phyloP scores from a whole-genome alignment of 495 filamentous ascomycete genomes.

The Durotheca rogersii region DNA sequence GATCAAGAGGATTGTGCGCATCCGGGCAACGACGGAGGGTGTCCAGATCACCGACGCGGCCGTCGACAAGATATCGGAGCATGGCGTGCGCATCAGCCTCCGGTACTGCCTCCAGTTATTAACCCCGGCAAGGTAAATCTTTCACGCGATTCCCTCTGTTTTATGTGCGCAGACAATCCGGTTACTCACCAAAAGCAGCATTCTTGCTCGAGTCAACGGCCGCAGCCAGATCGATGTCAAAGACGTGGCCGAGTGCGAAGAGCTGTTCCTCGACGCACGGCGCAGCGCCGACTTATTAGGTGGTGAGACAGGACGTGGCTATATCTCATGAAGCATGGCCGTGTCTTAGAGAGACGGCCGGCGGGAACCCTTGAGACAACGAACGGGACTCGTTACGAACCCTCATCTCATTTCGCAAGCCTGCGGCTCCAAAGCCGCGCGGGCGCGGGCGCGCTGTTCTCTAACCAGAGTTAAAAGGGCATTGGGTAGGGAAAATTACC shows the following conservation, averaged over 20 bases:
- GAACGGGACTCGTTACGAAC: constrained; percentile 38
- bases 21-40: constrained; percentile 78
- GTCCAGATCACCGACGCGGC: constrained; percentile 78
- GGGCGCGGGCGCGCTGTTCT: no score
- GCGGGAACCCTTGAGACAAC: constrained; percentile 17
- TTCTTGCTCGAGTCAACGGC: constrained; percentile 63
- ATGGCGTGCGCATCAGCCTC: constrained; percentile 83
- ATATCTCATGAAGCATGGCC: constrained; percentile 53
- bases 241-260: constrained; percentile 86
- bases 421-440: constrained; percentile 22
- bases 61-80: constrained; percentile 77
- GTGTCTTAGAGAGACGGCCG: constrained; percentile 13
- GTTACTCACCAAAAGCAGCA: constrained; percentile 39
- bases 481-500: constrained; percentile 35
- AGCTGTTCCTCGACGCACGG: constrained; percentile 85
- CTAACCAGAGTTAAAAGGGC: constrained; percentile 33
- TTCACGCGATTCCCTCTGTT: not conserved
- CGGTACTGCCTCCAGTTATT: constrained; percentile 91
- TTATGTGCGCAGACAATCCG: not conserved
- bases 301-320: constrained; percentile 61
- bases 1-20: constrained; percentile 82
- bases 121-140: constrained; percentile 68
- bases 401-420: constrained; percentile 37
- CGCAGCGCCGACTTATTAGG: constrained; percentile 73
- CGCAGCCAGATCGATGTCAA: constrained; percentile 72